Evolutionary conservation across 202 grass and related monocot genomes (phyloP).

Genomic region (Panicum virgatum): DNA sequence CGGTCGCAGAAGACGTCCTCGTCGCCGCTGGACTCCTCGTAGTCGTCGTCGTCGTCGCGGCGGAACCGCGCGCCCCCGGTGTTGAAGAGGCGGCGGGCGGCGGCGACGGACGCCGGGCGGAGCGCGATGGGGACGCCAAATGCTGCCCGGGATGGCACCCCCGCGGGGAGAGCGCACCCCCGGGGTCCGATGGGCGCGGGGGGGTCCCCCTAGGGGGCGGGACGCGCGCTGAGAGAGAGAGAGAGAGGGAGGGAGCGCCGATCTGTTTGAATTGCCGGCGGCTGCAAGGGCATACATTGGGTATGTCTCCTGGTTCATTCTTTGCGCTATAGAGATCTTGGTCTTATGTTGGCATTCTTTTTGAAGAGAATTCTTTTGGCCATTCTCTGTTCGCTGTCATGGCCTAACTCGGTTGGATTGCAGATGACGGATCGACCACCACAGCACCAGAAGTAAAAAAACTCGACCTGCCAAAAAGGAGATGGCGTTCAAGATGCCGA

Average conservation of each 20-base stretch:
- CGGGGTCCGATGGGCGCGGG: too few species aligned
- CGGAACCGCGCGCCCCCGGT: constrained; percentile 27
- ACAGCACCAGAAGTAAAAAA: neutral
- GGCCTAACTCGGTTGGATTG: neutral
- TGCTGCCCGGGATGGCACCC: too few species aligned
- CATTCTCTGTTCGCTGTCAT: neutral
- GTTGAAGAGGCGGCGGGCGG: constrained; percentile 40
- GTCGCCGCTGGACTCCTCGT: neutral
- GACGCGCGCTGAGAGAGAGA: too few species aligned
- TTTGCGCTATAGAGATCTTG: too few species aligned
- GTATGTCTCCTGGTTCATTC: too few species aligned
- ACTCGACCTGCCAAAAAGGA: neutral
- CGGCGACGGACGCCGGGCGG: neutral
- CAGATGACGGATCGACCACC: neutral
- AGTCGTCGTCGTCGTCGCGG: constrained; percentile 9
- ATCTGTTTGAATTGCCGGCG: neutral
- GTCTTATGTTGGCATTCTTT: neutral
- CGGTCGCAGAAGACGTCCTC: neutral
- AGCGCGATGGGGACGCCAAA: neutral
- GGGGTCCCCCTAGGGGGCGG: too few species aligned
- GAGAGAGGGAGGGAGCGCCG: too few species aligned
- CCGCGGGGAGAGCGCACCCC: too few species aligned
- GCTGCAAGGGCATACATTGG: neutral
- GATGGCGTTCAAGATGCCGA: neutral
- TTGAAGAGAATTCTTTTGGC: too few species aligned